Evolutionary conservation across 1,284 basidiomycete species (phyloP), one percentile per base, ranked within the genome.

Genomic region (Limonomyces culmigenus): DNA sequence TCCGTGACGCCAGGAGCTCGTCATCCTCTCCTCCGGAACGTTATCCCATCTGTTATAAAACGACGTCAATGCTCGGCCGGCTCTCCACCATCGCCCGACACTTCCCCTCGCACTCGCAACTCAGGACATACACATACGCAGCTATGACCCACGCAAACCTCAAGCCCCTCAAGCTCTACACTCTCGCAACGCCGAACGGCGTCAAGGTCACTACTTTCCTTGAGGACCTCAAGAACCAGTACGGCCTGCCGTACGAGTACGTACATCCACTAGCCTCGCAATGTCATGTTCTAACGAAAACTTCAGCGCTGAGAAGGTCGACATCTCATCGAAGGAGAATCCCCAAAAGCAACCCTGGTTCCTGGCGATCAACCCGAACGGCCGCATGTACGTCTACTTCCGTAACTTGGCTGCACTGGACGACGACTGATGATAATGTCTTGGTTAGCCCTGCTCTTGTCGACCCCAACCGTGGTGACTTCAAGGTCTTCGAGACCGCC

Each of bases 351-450:
- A 67, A 47, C 58, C 58, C 19, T 68, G 63, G 62, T 71, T 63
- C 55, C 51, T 70, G 42, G 38, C 41, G 35, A 59, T 74, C 50
- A 73, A 72, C 57, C 71, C 71, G 6, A 74, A 74, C 50, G 71
- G 70, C 1, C 58, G 68, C 31, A 72, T 73, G n/a, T n/a, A n/a
- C n/a, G n/a, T n/a, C n/a, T 45, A n/a, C n/a, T n/a, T n/a, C n/a
- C n/a, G n/a, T n/a, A n/a, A n/a, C n/a, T n/a, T n/a, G n/a, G n/a
- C n/a, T n/a, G n/a, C n/a, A n/a, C n/a, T n/a, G n/a, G n/a, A n/a
- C n/a, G n/a, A n/a, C n/a, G n/a, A n/a, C n/a, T n/a, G n/a, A n/a
- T n/a, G n/a, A n/a, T n/a, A n/a, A n/a, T n/a, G n/a, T n/a, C n/a
- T n/a, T n/a, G n/a, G n/a, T n/a, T n/a, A n/a, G n/a, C 29, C 71